phyloP scores from a whole-genome alignment of 2,329 filamentous ascomycete species.

The Verticillium dahliae region DNA sequence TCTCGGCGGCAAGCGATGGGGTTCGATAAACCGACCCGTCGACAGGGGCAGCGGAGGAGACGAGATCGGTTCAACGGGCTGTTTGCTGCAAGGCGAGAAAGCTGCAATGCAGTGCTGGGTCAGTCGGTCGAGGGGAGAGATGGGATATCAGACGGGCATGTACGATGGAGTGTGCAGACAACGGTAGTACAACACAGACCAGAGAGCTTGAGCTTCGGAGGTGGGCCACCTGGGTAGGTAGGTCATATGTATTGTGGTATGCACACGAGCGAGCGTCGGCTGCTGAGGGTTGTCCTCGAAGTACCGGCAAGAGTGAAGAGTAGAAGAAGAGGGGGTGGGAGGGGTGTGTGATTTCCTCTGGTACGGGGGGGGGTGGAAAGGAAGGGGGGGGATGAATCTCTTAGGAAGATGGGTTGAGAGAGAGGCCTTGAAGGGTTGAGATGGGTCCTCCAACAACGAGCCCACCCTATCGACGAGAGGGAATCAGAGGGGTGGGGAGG shows the following conservation, averaged over 20 bases:
- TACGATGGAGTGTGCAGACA: constrained; percentile 6
- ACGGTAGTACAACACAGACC: constrained; percentile 5
- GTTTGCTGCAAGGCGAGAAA: constrained; percentile 12
- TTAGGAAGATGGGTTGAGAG: constrained; percentile 7
- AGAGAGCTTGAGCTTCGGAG: neutral
- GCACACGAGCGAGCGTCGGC: constrained; percentile 1
- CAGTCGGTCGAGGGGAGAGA: neutral
- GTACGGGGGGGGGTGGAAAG: constrained; percentile 8
- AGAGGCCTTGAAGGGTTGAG: constrained; percentile 6
- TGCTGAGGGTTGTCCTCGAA: neutral
- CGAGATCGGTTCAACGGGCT: neutral
- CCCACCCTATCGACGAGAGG: neutral
- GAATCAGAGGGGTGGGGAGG: neutral
- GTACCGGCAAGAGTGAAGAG: neutral
- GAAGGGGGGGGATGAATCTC: constrained; percentile 6
- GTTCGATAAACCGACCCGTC: neutral
- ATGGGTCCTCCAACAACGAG: constrained; percentile 2
- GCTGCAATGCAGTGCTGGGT: constrained; percentile 12
- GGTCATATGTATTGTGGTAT: constrained; percentile 8
- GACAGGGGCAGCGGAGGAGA: neutral
- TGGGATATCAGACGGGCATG: neutral
- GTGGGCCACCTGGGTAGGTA: constrained; percentile 8
- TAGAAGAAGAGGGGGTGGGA: neutral
- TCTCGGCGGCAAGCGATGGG: neutral
- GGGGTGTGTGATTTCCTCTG: constrained; percentile 3